Percentiles rank a stretch among this genome's conserved stretches.
phyloP scores from a whole-genome alignment of 129 eudicot species.

The Silybum marianum region DNA sequence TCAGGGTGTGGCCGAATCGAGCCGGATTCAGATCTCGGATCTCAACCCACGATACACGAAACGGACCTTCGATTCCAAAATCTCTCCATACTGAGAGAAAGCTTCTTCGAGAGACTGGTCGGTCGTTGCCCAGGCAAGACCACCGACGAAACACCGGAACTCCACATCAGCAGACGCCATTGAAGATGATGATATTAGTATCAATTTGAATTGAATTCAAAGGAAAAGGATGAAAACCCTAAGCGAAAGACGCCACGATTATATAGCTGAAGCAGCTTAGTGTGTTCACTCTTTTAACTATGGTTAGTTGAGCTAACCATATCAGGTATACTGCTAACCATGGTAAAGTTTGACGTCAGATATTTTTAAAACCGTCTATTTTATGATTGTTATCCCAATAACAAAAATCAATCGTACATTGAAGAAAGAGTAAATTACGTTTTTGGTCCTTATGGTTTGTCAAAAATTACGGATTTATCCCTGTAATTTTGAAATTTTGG shows the following conservation, averaged over 20 bases:
- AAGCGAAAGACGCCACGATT: not conserved
- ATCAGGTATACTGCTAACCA: conserved; percentile 6
- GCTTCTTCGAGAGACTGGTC: conserved; percentile 64
- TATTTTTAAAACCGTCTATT: conserved; percentile 8
- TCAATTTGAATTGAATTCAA: not conserved
- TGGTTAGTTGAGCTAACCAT: conserved; percentile 13
- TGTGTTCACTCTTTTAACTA: conserved; percentile 2
- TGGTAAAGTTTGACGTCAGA: conserved; percentile 25
- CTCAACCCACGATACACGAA: conserved; percentile 39
- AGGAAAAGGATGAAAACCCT: conserved; percentile 21
- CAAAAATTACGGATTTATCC: too few relatives aligned
- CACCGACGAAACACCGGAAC: conserved; percentile 86
- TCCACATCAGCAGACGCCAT: conserved; percentile 75
- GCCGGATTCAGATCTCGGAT: conserved; percentile 48
- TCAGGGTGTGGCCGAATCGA: conserved; percentile 22
- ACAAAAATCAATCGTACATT: too few relatives aligned
- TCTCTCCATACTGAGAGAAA: conserved; percentile 71
- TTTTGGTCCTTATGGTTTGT: too few relatives aligned
- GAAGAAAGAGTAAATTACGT: too few relatives aligned
- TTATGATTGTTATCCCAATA: too few relatives aligned
- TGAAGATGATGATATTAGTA: not conserved
- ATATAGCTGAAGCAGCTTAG: conserved; percentile 21
- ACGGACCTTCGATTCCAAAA: conserved; percentile 93
- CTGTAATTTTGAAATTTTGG: too few relatives aligned
- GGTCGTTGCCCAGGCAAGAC: conserved; percentile 88